Conservation (phyloP, 2,329 filamentous ascomycete genomes). For the Scytalidium sp. region DNA sequence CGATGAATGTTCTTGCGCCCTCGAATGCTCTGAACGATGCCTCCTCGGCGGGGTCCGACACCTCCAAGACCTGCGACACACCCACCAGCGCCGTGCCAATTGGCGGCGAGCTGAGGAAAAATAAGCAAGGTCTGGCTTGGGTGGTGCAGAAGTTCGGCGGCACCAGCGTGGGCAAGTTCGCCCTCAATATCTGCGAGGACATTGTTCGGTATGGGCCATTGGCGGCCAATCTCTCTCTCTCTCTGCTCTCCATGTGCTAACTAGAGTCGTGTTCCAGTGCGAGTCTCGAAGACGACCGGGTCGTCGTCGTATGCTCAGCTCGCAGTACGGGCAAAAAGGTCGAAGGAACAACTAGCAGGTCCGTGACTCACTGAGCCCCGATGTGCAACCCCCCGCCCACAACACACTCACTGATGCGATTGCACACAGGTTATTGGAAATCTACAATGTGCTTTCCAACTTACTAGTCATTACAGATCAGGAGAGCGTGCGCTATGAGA, state of each 20-base stretch:
- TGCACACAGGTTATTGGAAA: constrained; percentile 44
- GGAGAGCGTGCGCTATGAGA: constrained; percentile 47
- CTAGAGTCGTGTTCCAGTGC: constrained; percentile 37
- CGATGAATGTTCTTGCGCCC: constrained; percentile 15
- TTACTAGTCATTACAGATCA: constrained; percentile 51
- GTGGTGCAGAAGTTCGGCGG: constrained; percentile 94
- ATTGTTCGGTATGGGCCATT: constrained; percentile 65
- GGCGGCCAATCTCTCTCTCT: too few species aligned
- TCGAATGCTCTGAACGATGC: constrained; percentile 14
- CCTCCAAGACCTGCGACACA: background rate
- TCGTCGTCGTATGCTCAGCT: constrained; percentile 94
- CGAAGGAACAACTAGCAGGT: constrained; percentile 93
- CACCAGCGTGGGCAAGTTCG: constrained; percentile 93
- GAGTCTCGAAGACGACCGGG: constrained; percentile 64
- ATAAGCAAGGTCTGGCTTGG: constrained; percentile 51
- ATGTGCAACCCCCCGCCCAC: background rate
- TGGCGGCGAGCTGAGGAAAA: constrained; percentile 16
- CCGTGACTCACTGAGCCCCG: constrained; percentile 47
- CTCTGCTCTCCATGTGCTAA: too few species aligned
- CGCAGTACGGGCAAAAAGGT: constrained; percentile 91
- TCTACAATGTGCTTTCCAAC: constrained; percentile 54
- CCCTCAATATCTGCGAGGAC: constrained; percentile 68
- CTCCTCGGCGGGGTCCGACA: constrained; percentile 3
- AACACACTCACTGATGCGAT: background rate
- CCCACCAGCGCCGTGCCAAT: background rate